Evolutionary conservation across 257 asterid species (phyloP), one percentile per base, ranked within the genome.

Genomic region (Gentiana macrophylla): DNA sequence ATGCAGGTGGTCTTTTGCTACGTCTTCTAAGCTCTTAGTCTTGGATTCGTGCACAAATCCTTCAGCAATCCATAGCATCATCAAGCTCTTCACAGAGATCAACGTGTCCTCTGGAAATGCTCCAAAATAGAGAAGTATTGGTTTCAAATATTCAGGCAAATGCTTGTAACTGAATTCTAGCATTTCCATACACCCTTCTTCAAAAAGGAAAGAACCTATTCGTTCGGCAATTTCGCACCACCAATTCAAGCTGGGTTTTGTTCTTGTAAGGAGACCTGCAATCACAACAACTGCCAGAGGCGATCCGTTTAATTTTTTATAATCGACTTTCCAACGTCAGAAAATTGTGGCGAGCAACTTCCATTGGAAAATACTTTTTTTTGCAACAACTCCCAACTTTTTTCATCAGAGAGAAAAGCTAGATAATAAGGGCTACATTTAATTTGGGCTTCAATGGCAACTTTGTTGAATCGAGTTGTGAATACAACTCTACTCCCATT

Each of bases 1-100:
- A 56, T 55, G 55, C 57, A 68, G 11, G 54, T 37, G 62, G 8
- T 49, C 61, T 49, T 62, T 56, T 44, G 73, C 73, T 9, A 63
- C 36, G 8, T 62, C 61, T 50, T 57, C 70, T 45, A 62, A 50
- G 49, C 65, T 57, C 54, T 68, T 52, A 10, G 0, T 47, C 2
- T 47, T 44, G 7, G 5, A 11, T 10, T 50, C 56, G 12, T 9
- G 37, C 12, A 69, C 56, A 53, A 63, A 57, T 36, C 62, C 69
- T 63, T 58, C 65, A 12, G 74, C 50, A 37, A 69, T 58, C 74
- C 74, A 69, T 24, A 69, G 34, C 50, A 60, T 32, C 53, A 48
- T 62, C 50, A 62, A 34, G 56, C 12, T 57, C 49, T 55, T 44
- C 24, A 9, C 5, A 35, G 57, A 15, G 41, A 56, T 52, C n/a